Conservation (phyloP, 805 yeast genomes). For the Hanseniaspora singularis region DNA sequence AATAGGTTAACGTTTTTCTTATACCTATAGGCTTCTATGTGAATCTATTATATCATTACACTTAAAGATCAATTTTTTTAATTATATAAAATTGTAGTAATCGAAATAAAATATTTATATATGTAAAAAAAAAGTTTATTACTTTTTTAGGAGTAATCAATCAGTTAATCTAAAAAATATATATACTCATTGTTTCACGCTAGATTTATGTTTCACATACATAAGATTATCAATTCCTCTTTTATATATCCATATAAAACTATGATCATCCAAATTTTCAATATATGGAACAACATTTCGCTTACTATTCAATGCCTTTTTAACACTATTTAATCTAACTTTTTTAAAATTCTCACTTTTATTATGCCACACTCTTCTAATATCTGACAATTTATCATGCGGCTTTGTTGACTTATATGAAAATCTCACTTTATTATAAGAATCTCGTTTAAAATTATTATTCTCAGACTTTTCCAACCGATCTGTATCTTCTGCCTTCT, state of each 20-base stretch:
- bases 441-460: slow-evolving; percentile 24
- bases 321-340: slow-evolving; percentile 21
- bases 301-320: slow-evolving; percentile 25
- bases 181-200: background rate
- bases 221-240: slow-evolving; percentile 26
- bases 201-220: slow-evolving; percentile 22
- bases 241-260: slow-evolving; percentile 24
- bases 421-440: slow-evolving; percentile 24
- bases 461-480: slow-evolving; percentile 11
- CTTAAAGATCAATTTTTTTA: no score
- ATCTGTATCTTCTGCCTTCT: slow-evolving; percentile 14
- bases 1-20: background rate
- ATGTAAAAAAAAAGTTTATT: no score
- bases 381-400: slow-evolving; percentile 17
- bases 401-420: slow-evolving; percentile 29
- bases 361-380: background rate
- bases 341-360: slow-evolving; percentile 9
- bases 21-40: no score
- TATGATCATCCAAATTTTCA: slow-evolving; percentile 26
- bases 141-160: no score
- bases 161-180: background rate
- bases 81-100: no score
- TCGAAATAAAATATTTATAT: no score
- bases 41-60: background rate
- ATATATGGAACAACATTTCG: slow-evolving; percentile 26